Percentiles rank a stretch among this genome's conserved stretches.
Evolutionary conservation across 2,329 filamentous ascomycete genomes (phyloP).

Genomic region (Fusarium sororula): DNA sequence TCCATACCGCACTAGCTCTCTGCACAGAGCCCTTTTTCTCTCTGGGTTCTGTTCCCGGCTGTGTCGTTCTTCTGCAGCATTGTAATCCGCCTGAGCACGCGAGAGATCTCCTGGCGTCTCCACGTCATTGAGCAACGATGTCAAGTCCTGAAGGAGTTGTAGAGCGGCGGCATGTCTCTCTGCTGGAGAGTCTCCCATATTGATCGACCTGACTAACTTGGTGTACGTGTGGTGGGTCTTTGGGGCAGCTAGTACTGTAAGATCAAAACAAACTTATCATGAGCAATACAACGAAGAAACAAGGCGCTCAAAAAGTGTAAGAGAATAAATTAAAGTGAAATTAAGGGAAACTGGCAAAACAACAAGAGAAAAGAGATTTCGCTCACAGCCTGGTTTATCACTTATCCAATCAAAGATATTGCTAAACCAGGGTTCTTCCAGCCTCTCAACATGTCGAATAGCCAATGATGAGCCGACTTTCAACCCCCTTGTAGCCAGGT

Average conservation of each 20-base stretch:
- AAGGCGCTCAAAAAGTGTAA: rapidly evolving
- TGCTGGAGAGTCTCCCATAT: not conserved
- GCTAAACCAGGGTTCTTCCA: not conserved
- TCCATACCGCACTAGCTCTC: rapidly evolving
- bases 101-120: not conserved
- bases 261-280: not conserved
- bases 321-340: not conserved
- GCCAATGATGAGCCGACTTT: not conserved
- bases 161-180: not conserved
- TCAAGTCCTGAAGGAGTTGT: rapidly evolving
- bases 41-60: not conserved
- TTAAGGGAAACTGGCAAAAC: not conserved
- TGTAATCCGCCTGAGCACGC: not conserved
- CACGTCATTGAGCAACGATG: not conserved
- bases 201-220: not conserved
- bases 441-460: not conserved
- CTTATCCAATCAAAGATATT: not conserved
- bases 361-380: not conserved
- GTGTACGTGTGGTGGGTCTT: not conserved
- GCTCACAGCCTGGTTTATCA: not conserved
- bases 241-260: too few species aligned
- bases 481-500: not conserved
- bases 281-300: not conserved
- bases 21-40: not conserved
- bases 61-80: not conserved